Evolutionary conservation across 164 flowering plant genomes (phyloP).

Genomic region (Umbellularia californica): DNA sequence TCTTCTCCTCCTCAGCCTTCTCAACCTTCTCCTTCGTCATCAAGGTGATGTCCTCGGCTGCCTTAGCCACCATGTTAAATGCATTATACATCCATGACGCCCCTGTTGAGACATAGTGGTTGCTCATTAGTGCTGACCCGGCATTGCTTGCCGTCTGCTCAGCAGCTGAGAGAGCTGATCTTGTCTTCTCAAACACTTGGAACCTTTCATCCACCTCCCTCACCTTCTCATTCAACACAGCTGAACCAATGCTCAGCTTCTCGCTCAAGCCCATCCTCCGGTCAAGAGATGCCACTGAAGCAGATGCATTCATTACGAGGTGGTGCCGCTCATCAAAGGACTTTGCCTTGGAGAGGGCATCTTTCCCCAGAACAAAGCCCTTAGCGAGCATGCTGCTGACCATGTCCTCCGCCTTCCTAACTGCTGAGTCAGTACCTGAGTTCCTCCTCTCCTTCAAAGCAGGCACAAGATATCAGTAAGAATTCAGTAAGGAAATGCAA

Average conservation of each 20-base stretch:
- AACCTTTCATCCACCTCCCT: slow-evolving; percentile 59
- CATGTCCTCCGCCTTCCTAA: slow-evolving; percentile 65
- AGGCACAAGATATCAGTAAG: background rate
- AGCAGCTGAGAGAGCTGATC: slow-evolving; percentile 53
- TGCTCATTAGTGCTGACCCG: slow-evolving; percentile 62
- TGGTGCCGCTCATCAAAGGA: slow-evolving; percentile 60
- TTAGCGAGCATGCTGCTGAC: slow-evolving; percentile 80
- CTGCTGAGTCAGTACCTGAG: slow-evolving; percentile 26
- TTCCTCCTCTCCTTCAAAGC: slow-evolving; percentile 26
- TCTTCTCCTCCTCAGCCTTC: slow-evolving; percentile 70
- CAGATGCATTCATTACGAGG: slow-evolving; percentile 58
- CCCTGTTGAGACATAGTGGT: slow-evolving; percentile 56
- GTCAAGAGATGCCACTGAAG: slow-evolving; percentile 60
- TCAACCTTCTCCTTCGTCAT: slow-evolving; percentile 70
- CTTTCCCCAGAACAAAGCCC: slow-evolving; percentile 79
- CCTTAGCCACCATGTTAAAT: slow-evolving; percentile 47
- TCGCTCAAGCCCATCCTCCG: slow-evolving; percentile 57
- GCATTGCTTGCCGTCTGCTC: slow-evolving; percentile 69
- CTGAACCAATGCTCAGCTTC: slow-evolving; percentile 51
- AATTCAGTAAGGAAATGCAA: background rate
- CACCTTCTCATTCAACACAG: slow-evolving; percentile 58
- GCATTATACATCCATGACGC: slow-evolving; percentile 74
- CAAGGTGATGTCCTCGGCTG: slow-evolving; percentile 59
- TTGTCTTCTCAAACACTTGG: slow-evolving; percentile 64
- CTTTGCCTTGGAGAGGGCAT: slow-evolving; percentile 71